Evolutionary conservation across 2,329 filamentous ascomycete species (phyloP).

Genomic region (Allantophomopsis cytisporea): DNA sequence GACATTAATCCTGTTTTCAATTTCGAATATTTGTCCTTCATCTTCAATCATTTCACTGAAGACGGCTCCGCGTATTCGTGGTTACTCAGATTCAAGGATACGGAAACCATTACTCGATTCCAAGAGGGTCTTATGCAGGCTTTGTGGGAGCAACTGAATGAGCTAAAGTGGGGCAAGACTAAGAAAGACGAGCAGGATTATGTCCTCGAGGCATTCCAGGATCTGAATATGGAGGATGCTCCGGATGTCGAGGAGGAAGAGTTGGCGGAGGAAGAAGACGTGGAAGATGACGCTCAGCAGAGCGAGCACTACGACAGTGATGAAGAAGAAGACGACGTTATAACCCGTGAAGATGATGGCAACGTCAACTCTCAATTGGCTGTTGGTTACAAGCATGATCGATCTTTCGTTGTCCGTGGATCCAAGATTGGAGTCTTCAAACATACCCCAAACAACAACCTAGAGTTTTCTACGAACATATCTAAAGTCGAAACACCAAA

Average conservation of each 20-base stretch:
- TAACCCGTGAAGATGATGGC: slow-evolving; percentile 55
- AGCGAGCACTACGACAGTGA: slow-evolving; percentile 65
- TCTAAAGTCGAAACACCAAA: slow-evolving; percentile 85
- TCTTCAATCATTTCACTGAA: slow-evolving; percentile 90
- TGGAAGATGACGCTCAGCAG: slow-evolving; percentile 45
- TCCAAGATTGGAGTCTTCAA: slow-evolving; percentile 99
- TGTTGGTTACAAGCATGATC: slow-evolving; percentile 92
- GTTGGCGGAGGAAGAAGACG: slow-evolving; percentile 39
- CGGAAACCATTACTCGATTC: slow-evolving; percentile 67
- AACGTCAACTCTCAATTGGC: slow-evolving; percentile 89
- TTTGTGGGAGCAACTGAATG: slow-evolving; percentile 90
- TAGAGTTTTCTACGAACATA: slow-evolving; percentile 95
- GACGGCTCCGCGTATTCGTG: slow-evolving; percentile 91
- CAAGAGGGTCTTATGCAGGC: slow-evolving; percentile 92
- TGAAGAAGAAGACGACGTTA: slow-evolving; percentile 68
- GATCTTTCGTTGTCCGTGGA: slow-evolving; percentile 91
- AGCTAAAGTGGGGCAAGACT: slow-evolving; percentile 85
- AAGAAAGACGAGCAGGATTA: slow-evolving; percentile 92
- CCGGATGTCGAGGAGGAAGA: slow-evolving; percentile 32
- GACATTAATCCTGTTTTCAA: slow-evolving; percentile 99
- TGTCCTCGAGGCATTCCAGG: slow-evolving; percentile 88
- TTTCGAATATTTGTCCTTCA: slow-evolving; percentile 97
- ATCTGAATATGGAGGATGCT: slow-evolving; percentile 80
- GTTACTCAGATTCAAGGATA: slow-evolving; percentile 84
- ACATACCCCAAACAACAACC: slow-evolving; percentile 80